phyloP scores from a whole-genome alignment of 345 rosid species.

The Lumnitzera racemosa region DNA sequence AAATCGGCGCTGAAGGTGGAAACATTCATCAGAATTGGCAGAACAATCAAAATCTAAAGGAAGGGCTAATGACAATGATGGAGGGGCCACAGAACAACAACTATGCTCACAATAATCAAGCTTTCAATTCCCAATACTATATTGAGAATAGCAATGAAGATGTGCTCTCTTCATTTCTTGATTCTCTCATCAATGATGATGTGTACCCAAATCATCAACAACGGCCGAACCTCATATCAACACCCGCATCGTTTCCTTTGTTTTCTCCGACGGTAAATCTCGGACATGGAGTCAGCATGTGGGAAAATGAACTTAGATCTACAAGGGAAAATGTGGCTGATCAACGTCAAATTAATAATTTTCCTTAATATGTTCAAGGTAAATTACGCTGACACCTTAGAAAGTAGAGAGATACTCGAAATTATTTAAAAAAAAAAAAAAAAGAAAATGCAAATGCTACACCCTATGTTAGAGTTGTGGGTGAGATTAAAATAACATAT shows the following conservation, averaged over 20 bases:
- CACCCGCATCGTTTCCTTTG: slow-evolving; percentile 1
- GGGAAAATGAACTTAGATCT: slow-evolving; percentile 6
- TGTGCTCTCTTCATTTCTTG: slow-evolving; percentile 52
- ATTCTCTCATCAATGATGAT: slow-evolving; percentile 50
- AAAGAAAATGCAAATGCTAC: too few species aligned
- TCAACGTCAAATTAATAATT: background rate
- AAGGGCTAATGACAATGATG: slow-evolving; percentile 5
- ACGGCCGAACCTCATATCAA: background rate
- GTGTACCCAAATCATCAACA: slow-evolving; percentile 4
- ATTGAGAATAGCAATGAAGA: slow-evolving; percentile 41
- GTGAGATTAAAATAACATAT: too few species aligned
- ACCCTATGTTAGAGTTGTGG: too few species aligned
- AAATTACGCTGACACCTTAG: too few species aligned
- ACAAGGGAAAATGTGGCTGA: background rate
- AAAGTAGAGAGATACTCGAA: too few species aligned
- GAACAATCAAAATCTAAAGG: background rate
- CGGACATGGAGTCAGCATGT: slow-evolving; percentile 1
- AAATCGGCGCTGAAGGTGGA: too few species aligned
- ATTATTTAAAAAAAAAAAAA: too few species aligned
- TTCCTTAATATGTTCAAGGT: too few species aligned
- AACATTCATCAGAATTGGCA: too few species aligned
- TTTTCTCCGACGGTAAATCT: background rate
- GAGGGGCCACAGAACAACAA: slow-evolving; percentile 11
- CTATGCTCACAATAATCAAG: slow-evolving; percentile 9
- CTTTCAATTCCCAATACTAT: background rate